Conservation (phyloP, 2,329 filamentous ascomycete species). For the Epichloe festucae region DNA sequence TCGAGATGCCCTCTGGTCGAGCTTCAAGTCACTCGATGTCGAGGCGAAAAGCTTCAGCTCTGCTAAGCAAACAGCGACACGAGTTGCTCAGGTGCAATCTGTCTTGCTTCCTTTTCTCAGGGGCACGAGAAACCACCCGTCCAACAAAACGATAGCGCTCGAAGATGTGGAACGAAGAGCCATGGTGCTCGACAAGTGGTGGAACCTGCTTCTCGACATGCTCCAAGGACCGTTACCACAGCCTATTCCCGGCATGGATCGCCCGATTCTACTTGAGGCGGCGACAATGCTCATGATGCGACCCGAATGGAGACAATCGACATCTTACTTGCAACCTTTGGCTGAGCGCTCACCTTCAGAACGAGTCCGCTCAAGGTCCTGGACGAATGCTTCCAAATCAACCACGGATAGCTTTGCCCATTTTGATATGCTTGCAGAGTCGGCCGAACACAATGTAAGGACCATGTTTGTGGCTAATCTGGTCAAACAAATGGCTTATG, state of each 20-base stretch:
- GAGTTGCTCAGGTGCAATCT: constrained; percentile 61
- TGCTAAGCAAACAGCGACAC: constrained; percentile 56
- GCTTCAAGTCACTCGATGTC: constrained; percentile 41
- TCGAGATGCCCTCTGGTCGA: constrained; percentile 41
- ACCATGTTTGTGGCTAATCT: constrained; percentile 79
- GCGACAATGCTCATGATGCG: constrained; percentile 75
- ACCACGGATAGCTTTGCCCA: constrained; percentile 52
- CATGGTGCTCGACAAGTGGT: constrained; percentile 81
- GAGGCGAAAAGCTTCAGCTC: constrained; percentile 46
- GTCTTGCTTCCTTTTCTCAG: constrained; percentile 66
- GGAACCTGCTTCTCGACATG: constrained; percentile 70
- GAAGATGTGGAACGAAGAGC: constrained; percentile 75
- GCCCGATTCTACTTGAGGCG: constrained; percentile 67
- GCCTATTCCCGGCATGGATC: constrained; percentile 71
- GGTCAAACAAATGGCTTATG: constrained; percentile 68
- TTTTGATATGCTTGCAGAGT: constrained; percentile 40
- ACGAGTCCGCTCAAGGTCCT: constrained; percentile 29
- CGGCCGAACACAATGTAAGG: constrained; percentile 76
- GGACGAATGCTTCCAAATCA: constrained; percentile 42
- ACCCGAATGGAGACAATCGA: constrained; percentile 71
- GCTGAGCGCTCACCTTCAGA: constrained; percentile 39
- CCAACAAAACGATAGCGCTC: constrained; percentile 49
- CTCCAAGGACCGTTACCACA: constrained; percentile 56
- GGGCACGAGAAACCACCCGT: constrained; percentile 54
- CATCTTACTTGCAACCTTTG: constrained; percentile 52